Evolutionary conservation across 495 filamentous ascomycete species (phyloP).

Genomic region (Aspergillus bertholletiae): DNA sequence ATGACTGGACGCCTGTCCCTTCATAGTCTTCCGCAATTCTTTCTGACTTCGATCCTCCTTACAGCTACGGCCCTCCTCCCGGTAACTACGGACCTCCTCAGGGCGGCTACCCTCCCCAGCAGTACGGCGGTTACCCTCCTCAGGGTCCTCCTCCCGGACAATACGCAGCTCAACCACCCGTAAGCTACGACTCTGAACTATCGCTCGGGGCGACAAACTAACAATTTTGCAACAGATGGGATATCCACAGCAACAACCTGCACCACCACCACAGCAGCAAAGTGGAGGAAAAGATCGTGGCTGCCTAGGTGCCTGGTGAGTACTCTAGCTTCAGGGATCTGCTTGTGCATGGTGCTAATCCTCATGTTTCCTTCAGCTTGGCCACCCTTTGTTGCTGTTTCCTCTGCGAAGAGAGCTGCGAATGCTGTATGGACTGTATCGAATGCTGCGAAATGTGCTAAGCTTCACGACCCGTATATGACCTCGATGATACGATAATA

Average conservation of each 20-base stretch:
- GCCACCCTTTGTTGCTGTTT: constrained; percentile 74
- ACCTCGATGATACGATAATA: constrained; percentile 12
- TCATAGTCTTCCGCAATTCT: background rate
- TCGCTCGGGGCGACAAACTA: constrained; percentile 3
- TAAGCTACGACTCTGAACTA: too few species aligned
- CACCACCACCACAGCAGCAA: constrained; percentile 32
- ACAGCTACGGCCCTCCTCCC: background rate
- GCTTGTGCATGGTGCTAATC: constrained; percentile 8
- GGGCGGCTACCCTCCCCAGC: constrained; percentile 22
- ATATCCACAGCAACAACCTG: constrained; percentile 45
- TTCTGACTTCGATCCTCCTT: background rate
- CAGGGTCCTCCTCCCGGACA: constrained; percentile 12
- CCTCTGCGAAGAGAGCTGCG: constrained; percentile 73
- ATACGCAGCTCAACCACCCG: constrained; percentile 18
- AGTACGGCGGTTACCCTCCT: constrained; percentile 18
- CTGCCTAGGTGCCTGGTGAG: constrained; percentile 61
- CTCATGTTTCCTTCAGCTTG: constrained; percentile 37
- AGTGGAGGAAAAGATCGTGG: constrained; percentile 44
- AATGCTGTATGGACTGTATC: constrained; percentile 70
- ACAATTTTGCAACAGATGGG: constrained; percentile 5
- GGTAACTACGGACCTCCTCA: constrained; percentile 14
- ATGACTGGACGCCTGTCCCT: background rate
- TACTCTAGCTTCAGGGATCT: background rate
- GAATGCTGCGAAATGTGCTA: constrained; percentile 58
- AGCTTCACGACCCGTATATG: constrained; percentile 10